Percentiles rank a stretch among this genome's conserved stretches.
These are phyloP conservation scores for Cardiosporidium cionae DNA, from an alignment of 169 alveolate genomes.

Conservation along the genomic window DNA sequence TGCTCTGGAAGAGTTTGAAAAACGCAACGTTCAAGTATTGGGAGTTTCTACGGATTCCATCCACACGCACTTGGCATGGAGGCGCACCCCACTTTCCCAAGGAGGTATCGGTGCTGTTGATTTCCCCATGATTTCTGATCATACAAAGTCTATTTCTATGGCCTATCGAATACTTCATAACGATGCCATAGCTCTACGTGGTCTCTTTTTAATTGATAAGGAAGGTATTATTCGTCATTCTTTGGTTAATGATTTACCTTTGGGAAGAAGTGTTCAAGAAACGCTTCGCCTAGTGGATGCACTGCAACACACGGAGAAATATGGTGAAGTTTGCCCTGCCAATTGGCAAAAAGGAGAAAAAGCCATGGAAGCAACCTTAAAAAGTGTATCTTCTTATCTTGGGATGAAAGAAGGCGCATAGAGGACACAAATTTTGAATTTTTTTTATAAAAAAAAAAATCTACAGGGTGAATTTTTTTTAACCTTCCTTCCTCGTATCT, in stretches of 20 bases:
- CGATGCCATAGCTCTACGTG: constrained; percentile 86
- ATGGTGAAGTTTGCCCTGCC: constrained; percentile 98
- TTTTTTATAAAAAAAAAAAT: no score
- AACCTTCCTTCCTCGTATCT: no score
- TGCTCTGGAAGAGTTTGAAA: constrained; percentile 82
- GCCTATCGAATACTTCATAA: constrained; percentile 81
- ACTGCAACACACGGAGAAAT: constrained; percentile 79
- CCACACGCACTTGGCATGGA: constrained; percentile 91
- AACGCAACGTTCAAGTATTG: constrained; percentile 43
- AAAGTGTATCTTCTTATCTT: constrained; percentile 65
- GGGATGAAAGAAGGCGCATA: no score
- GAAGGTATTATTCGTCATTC: constrained; percentile 87
- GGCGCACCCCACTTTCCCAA: constrained; percentile 82
- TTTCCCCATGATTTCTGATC: constrained; percentile 86
- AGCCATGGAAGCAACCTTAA: constrained; percentile 87
- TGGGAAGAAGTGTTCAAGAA: constrained; percentile 93
- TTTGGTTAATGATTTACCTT: constrained; percentile 89
- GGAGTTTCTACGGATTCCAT: constrained; percentile 95
- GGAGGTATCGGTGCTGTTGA: constrained; percentile 91
- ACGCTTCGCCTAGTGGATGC: constrained; percentile 46
- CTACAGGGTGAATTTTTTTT: no score
- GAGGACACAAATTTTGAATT: no score
- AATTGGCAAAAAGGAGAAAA: constrained; percentile 91
- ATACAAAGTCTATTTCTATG: constrained; percentile 73
- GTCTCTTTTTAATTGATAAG: constrained; percentile 89